Base-by-base conservation (phyloP, 352 stramenopile genomes). In the Salisapilia sapeloensis region DNA sequence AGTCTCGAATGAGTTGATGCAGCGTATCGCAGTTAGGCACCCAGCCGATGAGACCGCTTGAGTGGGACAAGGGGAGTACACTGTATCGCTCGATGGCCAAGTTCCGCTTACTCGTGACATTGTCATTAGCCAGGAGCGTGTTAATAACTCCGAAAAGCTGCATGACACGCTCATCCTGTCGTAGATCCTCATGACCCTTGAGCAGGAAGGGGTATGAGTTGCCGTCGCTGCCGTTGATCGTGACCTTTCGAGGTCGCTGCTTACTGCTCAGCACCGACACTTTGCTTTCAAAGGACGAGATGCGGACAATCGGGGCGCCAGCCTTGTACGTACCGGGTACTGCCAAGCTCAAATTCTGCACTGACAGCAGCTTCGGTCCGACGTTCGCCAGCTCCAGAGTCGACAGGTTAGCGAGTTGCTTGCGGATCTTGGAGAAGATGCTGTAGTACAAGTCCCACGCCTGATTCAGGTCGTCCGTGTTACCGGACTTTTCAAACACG, bases 141-240 rank as follows among this genome's bases (percentile, higher is more conserved):
- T 99, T 99, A 30, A 99, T 96, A 17, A 99, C 77, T 9, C 95
- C 96, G 52, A 99, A 99, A 10, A 99, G 69, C 64, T 99, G 96
- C 96, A 99, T 99, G 10, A 99, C 96, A 38, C 96, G 78, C 61
- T 99, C 96, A 54, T 99, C 96, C 63, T 99, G 96, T 11, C 96
- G 64, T 30, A 99, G 60, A 76, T 99, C 96, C 60, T 99, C 96
- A 54, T 99, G 94, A 4, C 96, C 96, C 66, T 99, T 99, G 9
- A 99, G 78, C 32, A 99, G 50, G 60, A 99, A 99, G 18, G 96
- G 75, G 60, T 99, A 99, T 35, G 96, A 71, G 39, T 96, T 93
- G 12, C 95, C 96, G 53, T 99, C 93, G 50, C 86, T 96, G 21
- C 96, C 96, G 25, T 92, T 61, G 37, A 99, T 95, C n/a, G 78